phyloP scores from a whole-genome alignment of 768 basidiomycete species.

The Macrolepiota dolichaula region DNA sequence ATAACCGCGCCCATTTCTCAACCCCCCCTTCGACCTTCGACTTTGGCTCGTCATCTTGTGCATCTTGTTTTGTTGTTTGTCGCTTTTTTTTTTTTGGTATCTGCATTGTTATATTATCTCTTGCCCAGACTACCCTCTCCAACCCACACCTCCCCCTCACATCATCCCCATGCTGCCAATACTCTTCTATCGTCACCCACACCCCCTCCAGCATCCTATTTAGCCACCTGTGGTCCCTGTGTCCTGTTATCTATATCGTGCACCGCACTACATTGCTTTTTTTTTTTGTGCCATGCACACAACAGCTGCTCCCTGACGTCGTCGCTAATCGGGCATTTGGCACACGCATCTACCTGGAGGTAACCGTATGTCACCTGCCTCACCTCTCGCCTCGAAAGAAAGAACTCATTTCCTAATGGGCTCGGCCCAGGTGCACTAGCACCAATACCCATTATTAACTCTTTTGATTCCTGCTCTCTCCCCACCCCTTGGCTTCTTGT shows the following conservation, averaged over 20 bases:
- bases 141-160: too few species aligned
- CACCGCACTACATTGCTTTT: conserved; percentile 1
- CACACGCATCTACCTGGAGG: conserved; percentile 12
- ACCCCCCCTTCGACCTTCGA: conserved; percentile 5
- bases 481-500: conserved; percentile 5
- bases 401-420: conserved; percentile 10
- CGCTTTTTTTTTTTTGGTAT: conserved; percentile 9
- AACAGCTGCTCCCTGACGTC: not conserved
- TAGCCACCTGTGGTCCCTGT: not conserved
- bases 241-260: conserved; percentile 4
- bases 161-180: not conserved
- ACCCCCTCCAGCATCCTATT: not conserved
- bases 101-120: conserved; percentile 6
- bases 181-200: not conserved
- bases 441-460: conserved; percentile 6
- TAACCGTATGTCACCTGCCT: conserved; percentile 5
- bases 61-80: conserved; percentile 1
- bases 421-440: conserved; percentile 4
- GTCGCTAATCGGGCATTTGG: not conserved
- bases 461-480: not conserved
- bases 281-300: not conserved
- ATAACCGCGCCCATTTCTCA: not conserved
- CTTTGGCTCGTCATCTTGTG: conserved; percentile 5
- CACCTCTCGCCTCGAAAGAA: too few species aligned
- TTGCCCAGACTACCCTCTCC: not conserved